Base-by-base conservation (phyloP, 192 early-diverging fungal species). In the Backusella mclennaniae region DNA sequence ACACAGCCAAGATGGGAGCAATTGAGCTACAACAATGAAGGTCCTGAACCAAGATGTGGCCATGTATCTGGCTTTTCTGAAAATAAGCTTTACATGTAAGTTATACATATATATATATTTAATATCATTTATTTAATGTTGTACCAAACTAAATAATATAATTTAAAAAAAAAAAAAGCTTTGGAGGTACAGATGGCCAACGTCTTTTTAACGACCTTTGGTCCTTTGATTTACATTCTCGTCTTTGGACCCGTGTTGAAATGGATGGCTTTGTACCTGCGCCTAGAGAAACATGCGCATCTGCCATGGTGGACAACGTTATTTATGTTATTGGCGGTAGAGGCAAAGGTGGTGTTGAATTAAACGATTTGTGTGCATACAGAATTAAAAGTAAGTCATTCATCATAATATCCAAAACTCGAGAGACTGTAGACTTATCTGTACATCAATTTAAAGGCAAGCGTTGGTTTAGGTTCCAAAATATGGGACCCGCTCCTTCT, bases 301-400 rank as follows among this genome's bases (percentile, higher is more conserved):
- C 76, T 42, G 21, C 78, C 44, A 72, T 88, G 4, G 77, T 86
- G 0, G 85, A 85, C 21, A 87, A 86, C 38, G 79, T 81, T 19
- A 82, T 90, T 66, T 90, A 90, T 52, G 69, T 90, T 14, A 83
- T 85, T 76, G 89, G 89, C 49, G 89, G 89, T 33, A 82, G 79
- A 78, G 75, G 77, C 42, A 67, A 79, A 14, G 83, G 87, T 36
- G 84, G 82, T n/a, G 68, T 82, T 46, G 81, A 87, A 44, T 77
- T 87, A 0, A 79, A 78, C 23, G 89, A 90, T 73, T 53, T 90
- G 7, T 85, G 80, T 59, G 87, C 89, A 9, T 88, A 86, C 77
- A 79, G 77, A 26, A 85, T 88, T 21, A 79, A 67, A 69, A 85
- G 87, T 90, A 76, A 56, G 85, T 70, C 26, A 63, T 63, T 6